Percentiles rank a stretch among this genome's conserved stretches.
Conservation (phyloP, 177 flowering plant species). For the Vitis hybrid region DNA sequence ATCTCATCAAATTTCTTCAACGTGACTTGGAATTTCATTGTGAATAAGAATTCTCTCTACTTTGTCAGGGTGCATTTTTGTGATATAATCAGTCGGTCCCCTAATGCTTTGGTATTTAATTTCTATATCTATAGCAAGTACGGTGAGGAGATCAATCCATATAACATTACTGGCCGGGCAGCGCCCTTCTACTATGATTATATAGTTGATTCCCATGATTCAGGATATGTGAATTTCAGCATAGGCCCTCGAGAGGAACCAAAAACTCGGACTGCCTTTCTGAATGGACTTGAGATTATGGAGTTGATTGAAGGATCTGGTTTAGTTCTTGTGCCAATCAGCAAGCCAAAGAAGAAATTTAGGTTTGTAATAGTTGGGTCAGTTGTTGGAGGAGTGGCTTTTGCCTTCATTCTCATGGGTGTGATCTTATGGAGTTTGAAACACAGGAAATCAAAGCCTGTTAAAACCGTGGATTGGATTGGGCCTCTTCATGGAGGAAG, state of each 20-base stretch:
- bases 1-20: slow-evolving; percentile 17
- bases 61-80: slow-evolving; percentile 53
- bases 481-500: slow-evolving; percentile 5
- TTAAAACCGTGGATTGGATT: slow-evolving; percentile 12
- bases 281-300: slow-evolving; percentile 57
- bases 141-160: slow-evolving; percentile 2
- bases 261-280: slow-evolving; percentile 12
- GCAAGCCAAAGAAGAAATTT: neutral
- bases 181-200: slow-evolving; percentile 37
- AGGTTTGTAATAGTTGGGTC: slow-evolving; percentile 23
- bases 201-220: slow-evolving; percentile 37
- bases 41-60: slow-evolving; percentile 30
- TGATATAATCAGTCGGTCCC: slow-evolving; percentile 34
- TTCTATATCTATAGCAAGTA: slow-evolving; percentile 22
- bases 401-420: slow-evolving; percentile 9
- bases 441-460: slow-evolving; percentile 16
- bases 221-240: slow-evolving; percentile 34
- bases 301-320: slow-evolving; percentile 20
- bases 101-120: slow-evolving; percentile 10
- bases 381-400: slow-evolving; percentile 18
- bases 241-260: slow-evolving; percentile 24
- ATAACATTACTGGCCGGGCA: neutral
- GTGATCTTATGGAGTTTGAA: slow-evolving; percentile 7
- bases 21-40: slow-evolving; percentile 39
- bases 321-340: neutral